phyloP scores from a whole-genome alignment of 2,329 filamentous ascomycete species.

The Penicillium digitatum region DNA sequence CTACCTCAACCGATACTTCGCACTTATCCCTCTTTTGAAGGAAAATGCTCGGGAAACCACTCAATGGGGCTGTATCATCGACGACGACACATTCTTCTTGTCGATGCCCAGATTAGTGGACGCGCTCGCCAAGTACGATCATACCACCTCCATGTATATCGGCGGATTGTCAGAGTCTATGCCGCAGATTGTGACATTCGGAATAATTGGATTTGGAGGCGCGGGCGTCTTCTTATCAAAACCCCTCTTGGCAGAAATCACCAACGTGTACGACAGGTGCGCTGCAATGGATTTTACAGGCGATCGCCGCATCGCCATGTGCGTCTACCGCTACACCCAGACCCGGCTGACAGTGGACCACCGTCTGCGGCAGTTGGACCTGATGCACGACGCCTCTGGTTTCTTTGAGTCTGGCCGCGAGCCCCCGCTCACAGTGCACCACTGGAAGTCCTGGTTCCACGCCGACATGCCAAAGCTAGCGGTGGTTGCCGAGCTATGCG shows the following conservation, averaged over 20 bases:
- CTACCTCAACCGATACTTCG: constrained; percentile 54
- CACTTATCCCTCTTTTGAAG: constrained; percentile 52
- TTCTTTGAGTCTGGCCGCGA: constrained; percentile 57
- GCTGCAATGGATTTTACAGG: constrained; percentile 47
- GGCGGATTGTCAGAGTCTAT: constrained; percentile 58
- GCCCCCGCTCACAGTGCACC: constrained; percentile 56
- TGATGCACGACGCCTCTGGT: constrained; percentile 53
- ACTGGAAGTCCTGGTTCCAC: constrained; percentile 61
- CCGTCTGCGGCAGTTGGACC: constrained; percentile 56
- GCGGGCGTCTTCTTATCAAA: constrained; percentile 58
- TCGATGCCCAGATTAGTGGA: constrained; percentile 51
- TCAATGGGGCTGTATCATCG: constrained; percentile 55
- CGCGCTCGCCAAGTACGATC: constrained; percentile 49
- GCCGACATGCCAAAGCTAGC: constrained; percentile 51
- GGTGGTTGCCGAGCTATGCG: constrained; percentile 51
- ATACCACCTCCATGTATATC: constrained; percentile 51
- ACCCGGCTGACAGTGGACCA: constrained; percentile 55
- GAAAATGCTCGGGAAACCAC: constrained; percentile 45
- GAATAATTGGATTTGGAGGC: constrained; percentile 59
- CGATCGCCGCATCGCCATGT: constrained; percentile 56
- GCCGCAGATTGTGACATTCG: constrained; percentile 50
- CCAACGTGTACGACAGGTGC: constrained; percentile 49
- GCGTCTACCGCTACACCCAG: constrained; percentile 53
- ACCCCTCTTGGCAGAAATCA: constrained; percentile 50
- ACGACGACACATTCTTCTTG: constrained; percentile 63